Evolutionary conservation across 208 protist genomes (phyloP), one percentile per base, ranked within the genome.

Genomic region (Sergeia podlipaevii): DNA sequence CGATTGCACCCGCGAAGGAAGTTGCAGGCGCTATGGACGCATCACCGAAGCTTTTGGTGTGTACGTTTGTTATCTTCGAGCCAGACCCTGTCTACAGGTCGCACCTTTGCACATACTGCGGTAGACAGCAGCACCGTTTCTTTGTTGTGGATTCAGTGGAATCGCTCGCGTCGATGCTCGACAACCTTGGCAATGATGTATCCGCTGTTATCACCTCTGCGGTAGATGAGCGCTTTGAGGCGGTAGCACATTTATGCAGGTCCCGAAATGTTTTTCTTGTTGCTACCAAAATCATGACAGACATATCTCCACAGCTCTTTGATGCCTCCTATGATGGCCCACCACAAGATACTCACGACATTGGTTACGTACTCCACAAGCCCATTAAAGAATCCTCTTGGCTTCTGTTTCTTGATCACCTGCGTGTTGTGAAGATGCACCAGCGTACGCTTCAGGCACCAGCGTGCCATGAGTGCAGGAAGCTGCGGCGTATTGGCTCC

Each of bases 31-130:
- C 51, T 4, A 24, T 42, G 34, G 38, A 34, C 23, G 29, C 18
- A 2, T 15, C 38, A 3, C 24, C 34, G 32, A 43, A 23, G n/a
- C 21, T 59, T 37, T 24, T 41, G 15, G 36, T 8, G 1, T 74
- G 39, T 48, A 74, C 59, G n/a, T 62, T 74, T 43, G 43, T 69
- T 41, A 59, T 74, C 13, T 51, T 60, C 49, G 67, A 74, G 60
- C 67, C 67, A 0, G 67, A 74, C 46, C 23, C 46, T 28, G 59
- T 74, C 7, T 68, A 67, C 30, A 21, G 34, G 41, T 26, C 33
- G n/a, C 67, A 74, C 36, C 38, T 74, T 10, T 33, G 26, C 23
- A 52, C 30, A 13, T 74, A 63, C 38, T 69, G 51, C 44, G 44
- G 29, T 10, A n/a, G 44, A 36, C 36, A 60, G 6, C 47, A 67